Conservation (phyloP, 2,329 filamentous ascomycete species). For the Septoria linicola region DNA sequence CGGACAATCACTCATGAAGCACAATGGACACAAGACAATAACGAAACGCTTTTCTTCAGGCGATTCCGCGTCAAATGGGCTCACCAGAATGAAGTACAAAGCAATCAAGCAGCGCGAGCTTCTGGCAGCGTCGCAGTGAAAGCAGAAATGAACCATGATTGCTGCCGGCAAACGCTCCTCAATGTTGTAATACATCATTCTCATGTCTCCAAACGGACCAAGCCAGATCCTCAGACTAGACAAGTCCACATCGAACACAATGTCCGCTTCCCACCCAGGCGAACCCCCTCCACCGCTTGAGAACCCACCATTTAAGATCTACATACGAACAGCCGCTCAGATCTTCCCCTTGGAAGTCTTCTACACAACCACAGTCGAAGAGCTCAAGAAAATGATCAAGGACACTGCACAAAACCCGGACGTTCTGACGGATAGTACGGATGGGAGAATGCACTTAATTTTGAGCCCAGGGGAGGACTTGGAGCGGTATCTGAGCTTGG, state of each 20-base stretch:
- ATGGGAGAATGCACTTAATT: constrained; percentile 8
- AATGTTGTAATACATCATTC: too few species aligned
- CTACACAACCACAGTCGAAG: background rate
- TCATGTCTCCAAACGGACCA: too few species aligned
- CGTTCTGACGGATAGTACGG: background rate
- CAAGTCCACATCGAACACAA: background rate
- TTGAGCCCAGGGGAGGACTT: background rate
- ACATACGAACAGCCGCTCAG: background rate
- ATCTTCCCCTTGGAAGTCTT: background rate
- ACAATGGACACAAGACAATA: too few species aligned
- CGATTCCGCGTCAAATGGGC: too few species aligned
- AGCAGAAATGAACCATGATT: too few species aligned
- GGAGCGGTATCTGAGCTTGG: background rate
- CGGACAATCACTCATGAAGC: too few species aligned
- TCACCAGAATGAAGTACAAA: too few species aligned
- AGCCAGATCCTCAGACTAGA: too few species aligned
- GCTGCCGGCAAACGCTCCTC: too few species aligned
- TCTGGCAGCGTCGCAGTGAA: too few species aligned
- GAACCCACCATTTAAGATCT: background rate
- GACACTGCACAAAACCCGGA: background rate
- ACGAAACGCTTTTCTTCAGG: too few species aligned
- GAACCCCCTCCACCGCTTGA: background rate
- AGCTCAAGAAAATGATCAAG: constrained; percentile 6
- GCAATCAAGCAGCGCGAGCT: too few species aligned
- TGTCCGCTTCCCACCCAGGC: constrained; percentile 4